Evolutionary conservation across 2,329 filamentous ascomycete species (phyloP), one percentile per base, ranked within the genome.

Genomic region (Ophiostoma quercus): DNA sequence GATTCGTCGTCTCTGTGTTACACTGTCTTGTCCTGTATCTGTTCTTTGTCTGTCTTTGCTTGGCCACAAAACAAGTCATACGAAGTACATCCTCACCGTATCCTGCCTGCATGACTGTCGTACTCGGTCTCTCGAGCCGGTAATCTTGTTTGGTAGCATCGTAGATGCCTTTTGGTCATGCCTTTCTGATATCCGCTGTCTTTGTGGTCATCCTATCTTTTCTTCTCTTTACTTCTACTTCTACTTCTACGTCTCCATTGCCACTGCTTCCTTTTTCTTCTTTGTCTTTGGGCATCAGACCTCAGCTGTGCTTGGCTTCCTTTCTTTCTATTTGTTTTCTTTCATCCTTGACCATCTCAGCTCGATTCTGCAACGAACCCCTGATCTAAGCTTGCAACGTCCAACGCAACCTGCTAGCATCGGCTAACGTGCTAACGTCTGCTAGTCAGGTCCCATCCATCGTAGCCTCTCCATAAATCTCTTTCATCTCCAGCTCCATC

Each of bases 321-420:
- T 39, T 63, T 22, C 34, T 29, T 62, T 19, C n/a, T n/a, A 47
- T 41, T 67, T 37, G 29, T 19, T 47, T 66, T 54, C 34, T 3
- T 34, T 6, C 32, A 32, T 54, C 60, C 22, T 34, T 32, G 4
- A 54, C 5, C 54, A 16, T 70, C 14, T 25, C 51, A 25, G 22
- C 51, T 29, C 22, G 51, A 57, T 57, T 57, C 51, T 57, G n/a
- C 51, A 57, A 57, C 51, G 51, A 25, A 57, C 51, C 51, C 51
- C 51, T 57, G 51, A 57, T 25, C 51, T 57, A 57, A 57, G 22
- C n/a, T 11, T 25, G 22, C 16, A 47, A 47, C 43, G 41, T 47
- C 41, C 43, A 47, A 19, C 51, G n/a, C 39, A 41, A 41, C 39
- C 12, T 1, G 39, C 12, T 41, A 14, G 39, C 39, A 41, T 41